phyloP scores from a whole-genome alignment of 768 basidiomycete genomes.

The Podaxis carcinomalis region DNA sequence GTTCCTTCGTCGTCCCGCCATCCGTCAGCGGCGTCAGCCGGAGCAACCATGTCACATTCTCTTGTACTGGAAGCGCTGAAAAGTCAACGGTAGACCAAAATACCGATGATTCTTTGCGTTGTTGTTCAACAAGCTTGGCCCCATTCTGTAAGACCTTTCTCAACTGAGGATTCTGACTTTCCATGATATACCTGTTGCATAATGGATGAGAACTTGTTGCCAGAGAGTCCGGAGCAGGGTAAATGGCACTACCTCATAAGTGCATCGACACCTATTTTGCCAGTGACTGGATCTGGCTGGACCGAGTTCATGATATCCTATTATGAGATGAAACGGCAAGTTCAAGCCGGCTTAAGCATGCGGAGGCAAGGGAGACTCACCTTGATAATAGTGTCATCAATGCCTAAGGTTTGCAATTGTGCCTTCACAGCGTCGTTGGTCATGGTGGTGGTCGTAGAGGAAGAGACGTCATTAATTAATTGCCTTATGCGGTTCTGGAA shows the following conservation, averaged over 20 bases:
- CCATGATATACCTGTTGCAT: conserved; percentile 10
- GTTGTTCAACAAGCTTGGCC: not conserved
- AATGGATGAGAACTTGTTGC: not conserved
- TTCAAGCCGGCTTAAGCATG: not conserved
- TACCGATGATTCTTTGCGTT: not conserved
- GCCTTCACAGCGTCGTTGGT: not conserved
- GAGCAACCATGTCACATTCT: conserved; percentile 10
- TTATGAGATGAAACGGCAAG: not conserved
- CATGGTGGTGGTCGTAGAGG: not conserved
- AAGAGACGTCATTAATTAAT: not conserved
- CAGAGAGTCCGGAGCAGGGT: not conserved
- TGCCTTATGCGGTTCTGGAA: not conserved
- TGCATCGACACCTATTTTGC: conserved; percentile 11
- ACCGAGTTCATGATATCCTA: conserved; percentile 11
- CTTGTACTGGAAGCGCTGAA: not conserved
- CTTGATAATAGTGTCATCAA: not conserved
- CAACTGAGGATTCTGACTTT: conserved; percentile 12
- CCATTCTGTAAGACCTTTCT: conserved; percentile 6
- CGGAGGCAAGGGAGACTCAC: not conserved
- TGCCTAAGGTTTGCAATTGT: not conserved
- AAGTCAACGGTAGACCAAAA: conserved; percentile 6
- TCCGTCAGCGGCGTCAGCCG: not conserved
- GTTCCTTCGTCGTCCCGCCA: not conserved
- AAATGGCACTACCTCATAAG: conserved; percentile 9
- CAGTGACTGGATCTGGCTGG: conserved; percentile 14